These are phyloP conservation scores for Clitoria ternatea DNA, from an alignment of 306 rosid species.

Conservation along the genomic window DNA sequence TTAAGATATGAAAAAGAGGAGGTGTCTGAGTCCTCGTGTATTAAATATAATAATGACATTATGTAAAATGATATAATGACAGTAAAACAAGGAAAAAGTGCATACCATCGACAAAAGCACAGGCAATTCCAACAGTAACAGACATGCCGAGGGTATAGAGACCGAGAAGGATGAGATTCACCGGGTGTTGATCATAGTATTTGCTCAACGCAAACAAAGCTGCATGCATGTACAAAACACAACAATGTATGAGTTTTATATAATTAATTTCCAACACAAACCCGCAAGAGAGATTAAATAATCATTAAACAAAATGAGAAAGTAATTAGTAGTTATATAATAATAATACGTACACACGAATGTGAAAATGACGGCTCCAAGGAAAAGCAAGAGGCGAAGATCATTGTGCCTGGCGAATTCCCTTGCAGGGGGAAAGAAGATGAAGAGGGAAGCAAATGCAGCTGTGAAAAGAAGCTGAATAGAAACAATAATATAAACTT, in stretches of 20 bases:
- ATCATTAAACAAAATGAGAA: neutral
- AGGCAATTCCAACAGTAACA: constrained; percentile 34
- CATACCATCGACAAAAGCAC: constrained; percentile 39
- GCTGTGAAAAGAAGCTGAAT: constrained; percentile 39
- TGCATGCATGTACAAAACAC: constrained; percentile 24
- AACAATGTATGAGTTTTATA: neutral
- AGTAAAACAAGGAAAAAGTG: too few relatives aligned
- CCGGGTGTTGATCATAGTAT: constrained; percentile 41
- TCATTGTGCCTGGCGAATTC: neutral
- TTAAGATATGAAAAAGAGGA: too few relatives aligned
- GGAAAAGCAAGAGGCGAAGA: neutral
- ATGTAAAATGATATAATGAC: too few relatives aligned
- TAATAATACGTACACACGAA: neutral
- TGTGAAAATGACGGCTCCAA: constrained; percentile 21
- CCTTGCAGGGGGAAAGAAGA: constrained; percentile 17
- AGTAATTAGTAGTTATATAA: too few relatives aligned
- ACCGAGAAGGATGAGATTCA: constrained; percentile 40
- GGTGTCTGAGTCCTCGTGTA: too few relatives aligned
- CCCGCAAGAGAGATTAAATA: neutral
- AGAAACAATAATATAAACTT: constrained; percentile 41
- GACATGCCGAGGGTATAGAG: constrained; percentile 46
- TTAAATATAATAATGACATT: too few relatives aligned
- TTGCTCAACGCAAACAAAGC: constrained; percentile 36
- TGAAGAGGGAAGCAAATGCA: constrained; percentile 19
- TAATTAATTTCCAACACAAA: neutral